A percentile compares a stretch with the other conserved stretches of the same genome.
Evolutionary conservation across 192 early-diverging fungal genomes (phyloP).

Genomic region (Coemansia sp.): DNA sequence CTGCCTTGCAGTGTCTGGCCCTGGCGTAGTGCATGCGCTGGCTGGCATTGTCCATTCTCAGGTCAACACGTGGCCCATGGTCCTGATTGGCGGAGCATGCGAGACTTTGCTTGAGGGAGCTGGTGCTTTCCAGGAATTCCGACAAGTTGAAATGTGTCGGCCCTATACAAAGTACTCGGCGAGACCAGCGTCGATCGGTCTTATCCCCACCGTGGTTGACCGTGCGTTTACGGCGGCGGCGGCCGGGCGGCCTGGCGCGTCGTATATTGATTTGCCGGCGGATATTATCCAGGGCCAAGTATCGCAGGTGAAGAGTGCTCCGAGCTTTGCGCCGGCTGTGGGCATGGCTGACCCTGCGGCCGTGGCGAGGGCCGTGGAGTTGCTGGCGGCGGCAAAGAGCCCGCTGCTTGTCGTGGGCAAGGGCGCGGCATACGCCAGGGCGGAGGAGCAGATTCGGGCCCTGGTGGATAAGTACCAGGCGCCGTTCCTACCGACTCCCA

Average conservation of each 20-base stretch:
- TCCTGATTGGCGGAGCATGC: slow-evolving; percentile 67
- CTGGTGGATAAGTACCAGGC: slow-evolving; percentile 62
- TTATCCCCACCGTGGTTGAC: slow-evolving; percentile 60
- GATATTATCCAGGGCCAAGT: slow-evolving; percentile 63
- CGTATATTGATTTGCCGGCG: slow-evolving; percentile 71
- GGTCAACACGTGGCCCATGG: slow-evolving; percentile 71
- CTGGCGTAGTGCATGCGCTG: slow-evolving; percentile 73
- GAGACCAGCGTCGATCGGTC: slow-evolving; percentile 53
- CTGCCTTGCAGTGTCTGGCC: slow-evolving; percentile 70
- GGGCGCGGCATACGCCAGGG: slow-evolving; percentile 71
- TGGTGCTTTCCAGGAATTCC: slow-evolving; percentile 74
- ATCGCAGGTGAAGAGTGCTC: not conserved
- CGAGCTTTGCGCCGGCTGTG: slow-evolving; percentile 18
- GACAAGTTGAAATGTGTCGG: slow-evolving; percentile 66
- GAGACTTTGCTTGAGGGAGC: slow-evolving; percentile 57
- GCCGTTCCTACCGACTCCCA: slow-evolving; percentile 75
- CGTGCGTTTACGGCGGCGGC: slow-evolving; percentile 59
- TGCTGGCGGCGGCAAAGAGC: slow-evolving; percentile 55
- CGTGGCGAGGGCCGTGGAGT: slow-evolving; percentile 46
- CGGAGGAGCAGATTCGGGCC: slow-evolving; percentile 60
- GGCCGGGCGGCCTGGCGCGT: slow-evolving; percentile 66
- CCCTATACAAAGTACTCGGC: slow-evolving; percentile 65
- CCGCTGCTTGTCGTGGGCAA: slow-evolving; percentile 76
- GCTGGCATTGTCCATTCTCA: slow-evolving; percentile 72
- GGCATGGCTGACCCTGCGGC: slow-evolving; percentile 58